These are phyloP conservation scores for Skeletonema potamos DNA, from an alignment of 108 stramenopile genomes.

Conservation along the genomic window DNA sequence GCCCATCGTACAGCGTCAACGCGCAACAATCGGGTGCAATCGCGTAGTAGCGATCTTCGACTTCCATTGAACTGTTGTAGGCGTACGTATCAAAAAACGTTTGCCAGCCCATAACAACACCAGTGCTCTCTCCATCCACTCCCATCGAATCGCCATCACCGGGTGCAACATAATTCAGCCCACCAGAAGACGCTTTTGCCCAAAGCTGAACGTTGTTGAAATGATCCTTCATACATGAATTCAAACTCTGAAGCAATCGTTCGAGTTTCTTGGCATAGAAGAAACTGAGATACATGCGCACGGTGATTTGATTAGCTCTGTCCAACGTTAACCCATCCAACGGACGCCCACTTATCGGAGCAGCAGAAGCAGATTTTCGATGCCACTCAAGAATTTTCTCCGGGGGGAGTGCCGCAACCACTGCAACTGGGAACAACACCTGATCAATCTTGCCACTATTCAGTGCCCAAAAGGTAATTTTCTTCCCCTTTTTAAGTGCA, in stretches of 20 bases:
- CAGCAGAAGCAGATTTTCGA: conserved; percentile 32
- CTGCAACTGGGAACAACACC: conserved; percentile 60
- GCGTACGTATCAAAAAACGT: conserved; percentile 80
- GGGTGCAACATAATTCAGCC: conserved; percentile 49
- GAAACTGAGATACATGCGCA: conserved; percentile 68
- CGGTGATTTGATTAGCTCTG: conserved; percentile 50
- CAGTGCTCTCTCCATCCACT: conserved; percentile 42
- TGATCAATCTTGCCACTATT: conserved; percentile 72
- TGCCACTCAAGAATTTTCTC: conserved; percentile 44
- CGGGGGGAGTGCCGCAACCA: conserved; percentile 74
- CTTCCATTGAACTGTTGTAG: conserved; percentile 78
- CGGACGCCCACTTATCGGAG: conserved; percentile 15
- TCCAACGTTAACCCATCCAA: conserved; percentile 44
- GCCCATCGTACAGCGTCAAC: conserved; percentile 81
- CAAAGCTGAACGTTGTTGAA: conserved; percentile 71
- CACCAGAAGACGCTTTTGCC: conserved; percentile 76
- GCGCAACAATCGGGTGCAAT: conserved; percentile 84
- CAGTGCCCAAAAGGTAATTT: conserved; percentile 59
- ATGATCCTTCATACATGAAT: conserved; percentile 76
- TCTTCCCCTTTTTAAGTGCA: conserved; percentile 69
- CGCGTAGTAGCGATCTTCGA: conserved; percentile 79
- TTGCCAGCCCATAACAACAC: conserved; percentile 75
- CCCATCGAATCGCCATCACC: conserved; percentile 22
- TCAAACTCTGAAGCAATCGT: conserved; percentile 73
- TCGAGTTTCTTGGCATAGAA: conserved; percentile 72